Evolutionary conservation across 2,329 filamentous ascomycete genomes (phyloP).

Genomic region (Colletotrichum cuscutae): DNA sequence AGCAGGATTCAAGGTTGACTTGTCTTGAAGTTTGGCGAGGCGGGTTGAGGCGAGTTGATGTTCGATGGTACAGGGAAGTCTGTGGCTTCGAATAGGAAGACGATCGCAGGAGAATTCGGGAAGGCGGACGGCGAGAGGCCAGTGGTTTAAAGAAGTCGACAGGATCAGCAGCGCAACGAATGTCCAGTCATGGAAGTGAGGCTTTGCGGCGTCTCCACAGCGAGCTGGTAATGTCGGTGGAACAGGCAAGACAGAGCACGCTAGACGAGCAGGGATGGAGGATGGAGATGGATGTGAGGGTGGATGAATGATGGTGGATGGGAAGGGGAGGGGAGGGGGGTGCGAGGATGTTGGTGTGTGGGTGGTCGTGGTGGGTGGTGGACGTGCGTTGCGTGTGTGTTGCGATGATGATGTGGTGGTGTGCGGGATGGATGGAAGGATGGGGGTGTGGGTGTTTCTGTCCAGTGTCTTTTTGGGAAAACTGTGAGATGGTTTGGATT

Average conservation of each 20-base stretch:
- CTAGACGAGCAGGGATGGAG: slow-evolving; percentile 28
- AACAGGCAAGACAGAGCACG: slow-evolving; percentile 35
- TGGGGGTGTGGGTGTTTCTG: slow-evolving; percentile 16
- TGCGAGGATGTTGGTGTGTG: background rate
- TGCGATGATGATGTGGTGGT: slow-evolving; percentile 5
- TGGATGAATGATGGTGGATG: slow-evolving; percentile 8
- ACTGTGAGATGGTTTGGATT: background rate
- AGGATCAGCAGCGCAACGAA: slow-evolving; percentile 34
- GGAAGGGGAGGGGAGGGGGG: background rate
- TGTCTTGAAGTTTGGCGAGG: background rate
- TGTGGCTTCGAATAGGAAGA: slow-evolving; percentile 34
- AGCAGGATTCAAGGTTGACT: slow-evolving; percentile 15
- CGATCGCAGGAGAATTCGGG: slow-evolving; percentile 12
- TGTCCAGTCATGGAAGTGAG: slow-evolving; percentile 37
- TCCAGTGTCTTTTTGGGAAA: background rate
- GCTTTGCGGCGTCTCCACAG: slow-evolving; percentile 36
- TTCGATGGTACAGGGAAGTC: slow-evolving; percentile 30
- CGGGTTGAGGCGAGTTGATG: slow-evolving; percentile 21
- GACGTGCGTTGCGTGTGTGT: background rate
- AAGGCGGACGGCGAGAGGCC: slow-evolving; percentile 29
- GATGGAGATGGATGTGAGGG: background rate
- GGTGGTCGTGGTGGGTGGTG: slow-evolving; percentile 8
- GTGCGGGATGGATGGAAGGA: background rate
- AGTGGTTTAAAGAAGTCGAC: slow-evolving; percentile 36
- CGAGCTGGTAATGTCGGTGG: slow-evolving; percentile 37